phyloP scores from a whole-genome alignment of 2,329 filamentous ascomycete species.

The Grosmannia serpens region DNA sequence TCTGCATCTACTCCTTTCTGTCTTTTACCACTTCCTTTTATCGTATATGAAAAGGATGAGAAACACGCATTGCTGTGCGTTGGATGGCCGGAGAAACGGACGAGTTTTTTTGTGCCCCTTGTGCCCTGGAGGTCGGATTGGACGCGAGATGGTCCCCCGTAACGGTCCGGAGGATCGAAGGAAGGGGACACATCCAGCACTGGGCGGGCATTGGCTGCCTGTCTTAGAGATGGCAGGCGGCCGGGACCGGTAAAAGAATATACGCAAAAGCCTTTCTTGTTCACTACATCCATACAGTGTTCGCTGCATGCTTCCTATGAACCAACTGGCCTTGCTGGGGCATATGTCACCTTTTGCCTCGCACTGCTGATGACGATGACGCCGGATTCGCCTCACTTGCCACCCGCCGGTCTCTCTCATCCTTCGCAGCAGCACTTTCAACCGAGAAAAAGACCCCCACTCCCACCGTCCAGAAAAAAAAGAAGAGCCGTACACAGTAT shows the following conservation, averaged over 20 bases:
- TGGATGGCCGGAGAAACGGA: background rate
- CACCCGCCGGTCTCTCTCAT: background rate
- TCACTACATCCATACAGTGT: background rate
- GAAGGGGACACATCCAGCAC: background rate
- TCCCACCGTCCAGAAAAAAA: background rate
- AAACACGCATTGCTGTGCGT: background rate
- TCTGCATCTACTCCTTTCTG: background rate
- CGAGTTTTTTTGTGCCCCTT: background rate
- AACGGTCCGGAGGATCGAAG: background rate
- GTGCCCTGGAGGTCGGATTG: background rate
- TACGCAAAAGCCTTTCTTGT: background rate
- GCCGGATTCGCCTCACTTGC: background rate
- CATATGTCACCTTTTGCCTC: background rate
- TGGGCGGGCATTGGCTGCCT: background rate
- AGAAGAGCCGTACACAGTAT: background rate
- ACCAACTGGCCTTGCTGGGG: background rate
- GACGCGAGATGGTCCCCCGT: background rate
- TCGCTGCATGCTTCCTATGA: background rate
- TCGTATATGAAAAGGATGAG: constrained; percentile 1
- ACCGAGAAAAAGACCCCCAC: background rate
- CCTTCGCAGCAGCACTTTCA: background rate
- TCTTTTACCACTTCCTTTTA: constrained; percentile 9
- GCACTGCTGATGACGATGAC: background rate
- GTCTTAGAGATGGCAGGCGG: background rate
- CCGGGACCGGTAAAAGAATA: background rate